phyloP scores from a whole-genome alignment of 1,139 yeast species.

The Arxiozyma telluris region DNA sequence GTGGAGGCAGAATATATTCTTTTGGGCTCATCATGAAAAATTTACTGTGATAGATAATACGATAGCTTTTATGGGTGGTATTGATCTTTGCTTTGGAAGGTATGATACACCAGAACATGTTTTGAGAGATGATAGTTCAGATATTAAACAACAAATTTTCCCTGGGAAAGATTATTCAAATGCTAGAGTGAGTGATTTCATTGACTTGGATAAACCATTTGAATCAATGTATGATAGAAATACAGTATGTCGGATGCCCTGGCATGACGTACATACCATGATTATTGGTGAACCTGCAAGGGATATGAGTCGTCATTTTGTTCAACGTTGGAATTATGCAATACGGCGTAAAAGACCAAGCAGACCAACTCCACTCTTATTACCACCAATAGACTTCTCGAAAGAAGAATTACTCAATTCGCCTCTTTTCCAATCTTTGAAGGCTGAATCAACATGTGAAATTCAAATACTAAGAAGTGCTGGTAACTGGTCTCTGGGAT shows the following conservation, averaged over 20 bases:
- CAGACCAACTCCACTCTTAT: conserved; percentile 78
- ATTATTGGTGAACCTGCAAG: conserved; percentile 94
- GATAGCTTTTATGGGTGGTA: conserved; percentile 87
- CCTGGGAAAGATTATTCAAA: conserved; percentile 98
- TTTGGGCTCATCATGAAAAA: conserved; percentile 99
- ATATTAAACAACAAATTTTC: conserved; percentile 57
- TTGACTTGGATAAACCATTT: conserved; percentile 71
- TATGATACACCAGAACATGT: conserved; percentile 96
- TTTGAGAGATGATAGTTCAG: conserved; percentile 59
- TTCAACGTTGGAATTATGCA: conserved; percentile 94
- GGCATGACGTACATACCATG: conserved; percentile 99
- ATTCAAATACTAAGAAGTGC: conserved; percentile 82
- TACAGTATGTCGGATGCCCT: conserved; percentile 88
- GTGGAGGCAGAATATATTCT: conserved; percentile 81
- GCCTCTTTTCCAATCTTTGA: conserved; percentile 37
- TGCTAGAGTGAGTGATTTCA: conserved; percentile 86
- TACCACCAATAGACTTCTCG: conserved; percentile 87
- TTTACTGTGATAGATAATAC: conserved; percentile 79
- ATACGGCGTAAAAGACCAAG: conserved; percentile 91
- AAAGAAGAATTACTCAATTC: conserved; percentile 56
- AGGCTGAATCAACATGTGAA: conserved; percentile 69
- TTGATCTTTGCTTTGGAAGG: conserved; percentile 91
- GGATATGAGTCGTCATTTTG: conserved; percentile 87
- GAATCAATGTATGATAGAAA: conserved; percentile 88
- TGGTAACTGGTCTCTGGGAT: conserved; percentile 87